Base-by-base conservation (phyloP, 768 basidiomycete genomes). In the Fomitopsis serialis region DNA sequence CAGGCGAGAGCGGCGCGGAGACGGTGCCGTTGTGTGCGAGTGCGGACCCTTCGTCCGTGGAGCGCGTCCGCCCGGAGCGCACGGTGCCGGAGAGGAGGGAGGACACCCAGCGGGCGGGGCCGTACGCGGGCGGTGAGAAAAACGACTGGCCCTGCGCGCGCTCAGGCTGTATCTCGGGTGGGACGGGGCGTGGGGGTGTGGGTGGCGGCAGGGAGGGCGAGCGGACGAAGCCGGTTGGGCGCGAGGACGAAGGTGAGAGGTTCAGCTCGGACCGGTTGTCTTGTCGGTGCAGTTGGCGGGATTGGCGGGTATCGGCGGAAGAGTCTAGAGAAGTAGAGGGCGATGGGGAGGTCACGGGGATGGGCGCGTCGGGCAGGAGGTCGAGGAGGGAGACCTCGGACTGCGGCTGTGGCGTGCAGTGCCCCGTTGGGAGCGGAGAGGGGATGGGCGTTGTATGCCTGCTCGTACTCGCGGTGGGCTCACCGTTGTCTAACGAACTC, bases 31-130 rank as follows among this genome's bases (percentile, higher is more conserved):
- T 12, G 3, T 49, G 50, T 29, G 52, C 40, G 17, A 24, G 15
- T 1, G 29, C 37, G 8, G 36, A 24, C 48, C 45, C 25, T 42
- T 50, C 50, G 50, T 53, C 44, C 19, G 46, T 45, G 45, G 50
- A 45, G 32, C 19, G 48, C 19, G 48, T 36, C 35, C 36, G 53
- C 27, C 6, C 43, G 6, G 54, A 48, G 5, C 56, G 48, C 36
- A 56, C 58, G 5, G 61, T 42, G 19, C 53, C 50, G 0, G 72
- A 71, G 2, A 76, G 67, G 29, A 84, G 65, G 8, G 74, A 68
- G 1, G 80, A 74, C 63, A 84, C 77, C 70, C 77, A 75, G 52
- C 73, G 71, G 0, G 82, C 73, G 1, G 80, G 79, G 23, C 15
- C 19, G 77, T 63, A 51, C 1, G 70, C 70, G 2, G 78, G 69